Percentiles rank a stretch among this genome's conserved stretches.
phyloP scores from a whole-genome alignment of 371 early-diverging fungal species.

The Mortierella sp. region DNA sequence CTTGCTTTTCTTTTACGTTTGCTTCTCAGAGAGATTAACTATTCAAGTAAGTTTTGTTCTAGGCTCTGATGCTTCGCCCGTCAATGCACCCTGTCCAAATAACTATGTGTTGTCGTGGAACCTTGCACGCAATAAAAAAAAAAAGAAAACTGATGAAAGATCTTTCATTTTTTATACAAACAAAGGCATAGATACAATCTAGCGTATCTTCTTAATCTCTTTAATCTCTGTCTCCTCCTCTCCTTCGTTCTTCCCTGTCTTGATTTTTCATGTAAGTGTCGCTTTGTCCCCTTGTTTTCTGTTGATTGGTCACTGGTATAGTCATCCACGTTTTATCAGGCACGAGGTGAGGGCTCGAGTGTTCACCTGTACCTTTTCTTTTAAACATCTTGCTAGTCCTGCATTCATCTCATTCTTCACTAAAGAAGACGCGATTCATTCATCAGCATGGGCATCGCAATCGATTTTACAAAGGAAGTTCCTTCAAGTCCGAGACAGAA shows the following conservation, averaged over 20 bases:
- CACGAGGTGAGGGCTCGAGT: constrained; percentile 8
- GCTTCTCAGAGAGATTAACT: too few relatives aligned
- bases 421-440: background rate
- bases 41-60: background rate
- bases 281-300: constrained; percentile 3
- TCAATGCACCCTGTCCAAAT: background rate
- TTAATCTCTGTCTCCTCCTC: background rate
- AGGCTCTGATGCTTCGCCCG: background rate
- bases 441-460: constrained; percentile 23
- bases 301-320: constrained; percentile 2
- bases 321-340: constrained; percentile 17
- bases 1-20: too few relatives aligned
- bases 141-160: constrained; percentile 8
- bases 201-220: background rate
- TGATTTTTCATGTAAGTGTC: background rate
- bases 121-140: background rate
- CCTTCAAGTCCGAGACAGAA: constrained; percentile 6
- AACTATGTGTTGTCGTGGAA: background rate
- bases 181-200: constrained; percentile 8
- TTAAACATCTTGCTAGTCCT: background rate
- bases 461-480: constrained; percentile 11
- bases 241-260: constrained; percentile 6
- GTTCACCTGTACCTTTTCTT: background rate
- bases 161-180: background rate
- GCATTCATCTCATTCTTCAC: background rate